Percentiles rank a stretch among this genome's conserved stretches.
Conservation (phyloP, 2,329 filamentous ascomycete species). For the Fusarium coffeatum region DNA sequence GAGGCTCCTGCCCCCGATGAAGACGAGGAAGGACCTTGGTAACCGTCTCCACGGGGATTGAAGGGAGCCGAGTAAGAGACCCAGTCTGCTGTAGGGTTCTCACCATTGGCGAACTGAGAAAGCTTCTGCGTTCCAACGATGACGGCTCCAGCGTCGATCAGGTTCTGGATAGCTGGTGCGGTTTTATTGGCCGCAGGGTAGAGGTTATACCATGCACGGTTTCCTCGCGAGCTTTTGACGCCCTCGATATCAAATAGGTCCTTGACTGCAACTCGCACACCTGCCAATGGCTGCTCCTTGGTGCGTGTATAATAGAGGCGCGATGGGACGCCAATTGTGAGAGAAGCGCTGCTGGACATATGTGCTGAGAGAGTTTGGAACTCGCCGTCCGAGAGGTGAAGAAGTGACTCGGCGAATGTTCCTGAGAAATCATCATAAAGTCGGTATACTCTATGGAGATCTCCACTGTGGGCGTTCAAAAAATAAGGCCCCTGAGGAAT, state of each 20-base stretch:
- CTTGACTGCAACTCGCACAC: slow-evolving; percentile 22
- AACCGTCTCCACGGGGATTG: slow-evolving; percentile 61
- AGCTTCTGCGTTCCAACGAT: slow-evolving; percentile 29
- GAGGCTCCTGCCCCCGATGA: slow-evolving; percentile 56
- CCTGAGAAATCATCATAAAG: slow-evolving; percentile 1
- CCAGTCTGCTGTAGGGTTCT: not conserved
- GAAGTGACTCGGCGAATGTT: not conserved
- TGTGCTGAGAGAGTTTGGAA: slow-evolving; percentile 4
- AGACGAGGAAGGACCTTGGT: slow-evolving; percentile 59
- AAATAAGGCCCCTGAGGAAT: not conserved
- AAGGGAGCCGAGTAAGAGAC: slow-evolving; percentile 57
- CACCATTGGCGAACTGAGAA: slow-evolving; percentile 30
- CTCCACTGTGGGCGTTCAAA: fast-evolving
- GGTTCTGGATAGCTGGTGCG: slow-evolving; percentile 2
- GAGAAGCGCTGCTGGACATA: not conserved
- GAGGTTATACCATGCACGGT: slow-evolving; percentile 16
- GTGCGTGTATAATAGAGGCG: not conserved
- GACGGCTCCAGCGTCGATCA: slow-evolving; percentile 26
- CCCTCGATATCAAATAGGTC: slow-evolving; percentile 27
- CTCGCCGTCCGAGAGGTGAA: not conserved
- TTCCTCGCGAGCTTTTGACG: slow-evolving; percentile 24
- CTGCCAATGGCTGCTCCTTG: not conserved
- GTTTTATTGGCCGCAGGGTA: not conserved
- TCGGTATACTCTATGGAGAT: not conserved
- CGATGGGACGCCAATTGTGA: slow-evolving; percentile 21